Conservation (phyloP, 768 basidiomycete genomes). For the Amanita jacksonii region DNA sequence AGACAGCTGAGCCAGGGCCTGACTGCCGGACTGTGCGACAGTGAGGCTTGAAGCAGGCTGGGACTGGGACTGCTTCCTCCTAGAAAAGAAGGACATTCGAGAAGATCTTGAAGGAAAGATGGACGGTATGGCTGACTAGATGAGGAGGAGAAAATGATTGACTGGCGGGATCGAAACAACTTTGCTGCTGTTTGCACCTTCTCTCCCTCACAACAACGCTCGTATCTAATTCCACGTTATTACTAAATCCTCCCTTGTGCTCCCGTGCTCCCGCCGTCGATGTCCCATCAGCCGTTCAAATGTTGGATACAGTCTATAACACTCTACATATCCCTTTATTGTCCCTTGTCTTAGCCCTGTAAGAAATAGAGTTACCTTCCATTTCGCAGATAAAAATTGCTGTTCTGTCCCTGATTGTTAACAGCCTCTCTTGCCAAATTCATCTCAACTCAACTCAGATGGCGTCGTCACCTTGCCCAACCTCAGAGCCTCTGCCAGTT, state of each 20-base stretch:
- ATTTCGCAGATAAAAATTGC: conserved; percentile 75
- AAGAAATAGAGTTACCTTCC: conserved; percentile 30
- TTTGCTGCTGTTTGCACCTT: conserved; percentile 5
- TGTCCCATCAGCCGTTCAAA: conserved; percentile 61
- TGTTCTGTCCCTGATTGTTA: conserved; percentile 37
- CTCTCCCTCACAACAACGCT: background rate
- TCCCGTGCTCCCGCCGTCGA: conserved; percentile 58
- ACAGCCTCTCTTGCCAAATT: background rate
- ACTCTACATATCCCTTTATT: conserved; percentile 30
- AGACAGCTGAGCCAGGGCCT: conserved; percentile 55
- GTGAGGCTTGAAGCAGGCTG: conserved; percentile 40
- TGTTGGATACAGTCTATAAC: conserved; percentile 63
- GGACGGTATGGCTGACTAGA: conserved; percentile 66
- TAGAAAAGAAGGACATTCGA: conserved; percentile 91
- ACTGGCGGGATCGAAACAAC: conserved; percentile 10
- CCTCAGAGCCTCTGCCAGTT: conserved; percentile 33
- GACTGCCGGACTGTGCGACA: conserved; percentile 53
- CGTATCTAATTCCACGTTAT: conserved; percentile 55
- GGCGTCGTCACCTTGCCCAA: conserved; percentile 58
- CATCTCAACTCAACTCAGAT: conserved; percentile 39
- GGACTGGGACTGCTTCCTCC: conserved; percentile 63
- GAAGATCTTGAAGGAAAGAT: conserved; percentile 48
- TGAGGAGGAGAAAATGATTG: no score
- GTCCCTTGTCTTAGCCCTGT: background rate
- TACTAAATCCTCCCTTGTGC: conserved; percentile 30